Evolutionary conservation across 176 grass and related monocot genomes (phyloP).

Genomic region (Urochloa ruziziensis): DNA sequence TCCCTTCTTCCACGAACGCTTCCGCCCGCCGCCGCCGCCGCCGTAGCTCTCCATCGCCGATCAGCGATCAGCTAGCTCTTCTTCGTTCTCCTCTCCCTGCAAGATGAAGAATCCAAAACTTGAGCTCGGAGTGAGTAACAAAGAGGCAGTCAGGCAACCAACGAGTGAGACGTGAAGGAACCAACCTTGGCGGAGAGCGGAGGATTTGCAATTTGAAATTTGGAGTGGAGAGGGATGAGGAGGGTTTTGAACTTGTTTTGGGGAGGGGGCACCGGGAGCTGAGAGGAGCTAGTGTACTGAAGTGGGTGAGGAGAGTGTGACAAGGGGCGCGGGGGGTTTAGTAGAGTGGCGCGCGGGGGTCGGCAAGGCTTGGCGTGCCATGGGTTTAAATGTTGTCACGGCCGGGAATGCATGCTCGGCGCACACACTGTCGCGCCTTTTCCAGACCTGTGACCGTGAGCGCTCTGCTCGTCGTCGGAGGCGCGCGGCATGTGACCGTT

Average conservation of each 20-base stretch:
- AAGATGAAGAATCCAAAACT: too few species aligned
- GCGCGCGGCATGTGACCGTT: constrained; percentile 61
- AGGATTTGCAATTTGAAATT: background rate
- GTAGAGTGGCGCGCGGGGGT: constrained; percentile 31
- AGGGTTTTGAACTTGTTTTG: constrained; percentile 26
- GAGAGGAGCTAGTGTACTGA: constrained; percentile 26
- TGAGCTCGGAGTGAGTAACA: too few species aligned
- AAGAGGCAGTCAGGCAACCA: too few species aligned
- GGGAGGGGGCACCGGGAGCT: background rate
- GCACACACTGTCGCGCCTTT: constrained; percentile 36
- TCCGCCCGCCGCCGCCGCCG: constrained; percentile 33
- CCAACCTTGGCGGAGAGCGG: background rate
- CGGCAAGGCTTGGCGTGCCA: background rate
- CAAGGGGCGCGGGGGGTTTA: constrained; percentile 45
- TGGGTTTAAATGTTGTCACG: constrained; percentile 80
- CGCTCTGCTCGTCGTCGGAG: background rate
- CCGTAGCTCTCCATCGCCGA: constrained; percentile 51
- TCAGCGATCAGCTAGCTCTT: background rate
- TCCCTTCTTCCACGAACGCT: constrained; percentile 95
- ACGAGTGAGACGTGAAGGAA: background rate
- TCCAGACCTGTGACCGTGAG: constrained; percentile 36
- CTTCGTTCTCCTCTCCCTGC: background rate
- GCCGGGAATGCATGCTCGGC: constrained; percentile 24
- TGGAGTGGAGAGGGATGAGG: background rate
- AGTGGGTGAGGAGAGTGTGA: constrained; percentile 58